Conservation (phyloP, 2,329 filamentous ascomycete genomes). For the Xylariales sp. region DNA sequence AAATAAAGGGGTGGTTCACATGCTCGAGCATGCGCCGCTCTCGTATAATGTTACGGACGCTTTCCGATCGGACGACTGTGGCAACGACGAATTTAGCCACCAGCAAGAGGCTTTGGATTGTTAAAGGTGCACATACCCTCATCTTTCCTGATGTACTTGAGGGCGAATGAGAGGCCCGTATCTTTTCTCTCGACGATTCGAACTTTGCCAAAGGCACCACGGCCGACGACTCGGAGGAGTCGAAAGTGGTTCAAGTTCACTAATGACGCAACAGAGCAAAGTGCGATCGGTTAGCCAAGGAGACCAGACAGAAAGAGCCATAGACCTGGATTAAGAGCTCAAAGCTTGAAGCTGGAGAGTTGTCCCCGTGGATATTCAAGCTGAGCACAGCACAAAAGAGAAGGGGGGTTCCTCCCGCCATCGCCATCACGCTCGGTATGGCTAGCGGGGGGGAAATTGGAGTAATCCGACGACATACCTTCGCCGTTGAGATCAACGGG, state of each 20-base stretch:
- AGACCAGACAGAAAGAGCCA: too few relatives aligned
- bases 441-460: too few relatives aligned
- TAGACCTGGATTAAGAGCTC: too few relatives aligned
- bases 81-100: slow-evolving; percentile 4
- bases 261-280: slow-evolving; percentile 30
- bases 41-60: slow-evolving; percentile 95
- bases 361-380: too few relatives aligned
- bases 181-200: slow-evolving; percentile 98
- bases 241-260: slow-evolving; percentile 98
- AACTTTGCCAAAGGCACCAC: slow-evolving; percentile 97
- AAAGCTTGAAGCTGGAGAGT: too few relatives aligned
- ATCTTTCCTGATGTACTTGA: slow-evolving; percentile 99
- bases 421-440: too few relatives aligned
- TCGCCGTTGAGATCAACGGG: slow-evolving; percentile 89
- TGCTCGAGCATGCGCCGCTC: slow-evolving; percentile 98
- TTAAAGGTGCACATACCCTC: slow-evolving; percentile 62
- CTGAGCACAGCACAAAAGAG: too few relatives aligned
- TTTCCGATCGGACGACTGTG: slow-evolving; percentile 91
- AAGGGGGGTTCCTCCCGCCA: too few relatives aligned
- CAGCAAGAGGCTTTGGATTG: not conserved
- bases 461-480: too few relatives aligned
- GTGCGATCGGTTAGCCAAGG: slow-evolving; percentile 11
- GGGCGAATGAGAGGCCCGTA: slow-evolving; percentile 85
- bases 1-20: slow-evolving; percentile 95
- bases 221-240: slow-evolving; percentile 88